phyloP scores from a whole-genome alignment of 495 filamentous ascomycete genomes.

The Rhizodiscina lignyota region DNA sequence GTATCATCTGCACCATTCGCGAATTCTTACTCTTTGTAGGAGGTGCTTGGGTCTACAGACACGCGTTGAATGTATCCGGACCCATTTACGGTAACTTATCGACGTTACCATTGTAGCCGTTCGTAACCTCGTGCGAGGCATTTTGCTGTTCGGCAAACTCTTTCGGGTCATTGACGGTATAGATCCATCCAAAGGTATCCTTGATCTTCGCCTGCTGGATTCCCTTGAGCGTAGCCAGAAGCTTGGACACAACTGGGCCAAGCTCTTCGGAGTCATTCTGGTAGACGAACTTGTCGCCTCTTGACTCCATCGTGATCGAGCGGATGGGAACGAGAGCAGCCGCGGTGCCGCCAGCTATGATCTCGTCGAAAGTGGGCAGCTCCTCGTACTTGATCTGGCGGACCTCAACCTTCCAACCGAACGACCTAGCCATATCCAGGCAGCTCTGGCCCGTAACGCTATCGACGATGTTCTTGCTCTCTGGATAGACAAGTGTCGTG shows the following conservation, averaged over 20 bases:
- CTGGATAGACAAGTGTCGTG: slow-evolving; percentile 54
- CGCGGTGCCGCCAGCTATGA: slow-evolving; percentile 85
- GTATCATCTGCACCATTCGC: too few relatives aligned
- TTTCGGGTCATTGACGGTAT: slow-evolving; percentile 29
- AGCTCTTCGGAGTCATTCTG: slow-evolving; percentile 31
- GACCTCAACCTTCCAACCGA: slow-evolving; percentile 18
- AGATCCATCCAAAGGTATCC: slow-evolving; percentile 62
- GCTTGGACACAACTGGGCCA: slow-evolving; percentile 36
- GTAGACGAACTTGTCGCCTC: slow-evolving; percentile 43
- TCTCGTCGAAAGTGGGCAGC: slow-evolving; percentile 57
- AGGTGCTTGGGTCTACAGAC: too few relatives aligned
- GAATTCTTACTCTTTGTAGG: too few relatives aligned
- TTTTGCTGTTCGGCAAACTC: too few relatives aligned
- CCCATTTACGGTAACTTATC: slow-evolving; percentile 4
- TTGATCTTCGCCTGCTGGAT: slow-evolving; percentile 67
- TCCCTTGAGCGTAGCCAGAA: slow-evolving; percentile 62
- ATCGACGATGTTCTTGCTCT: slow-evolving; percentile 66
- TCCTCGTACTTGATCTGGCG: slow-evolving; percentile 62
- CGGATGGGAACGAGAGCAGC: slow-evolving; percentile 82
- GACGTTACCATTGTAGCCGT: neutral
- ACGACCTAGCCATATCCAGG: slow-evolving; percentile 41
- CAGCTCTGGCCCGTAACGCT: slow-evolving; percentile 64
- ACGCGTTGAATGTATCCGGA: too few relatives aligned
- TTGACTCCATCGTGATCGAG: slow-evolving; percentile 59
- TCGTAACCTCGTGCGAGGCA: neutral